Conservation (phyloP, 176 grass and related monocot species). For the Eleusine indica region DNA sequence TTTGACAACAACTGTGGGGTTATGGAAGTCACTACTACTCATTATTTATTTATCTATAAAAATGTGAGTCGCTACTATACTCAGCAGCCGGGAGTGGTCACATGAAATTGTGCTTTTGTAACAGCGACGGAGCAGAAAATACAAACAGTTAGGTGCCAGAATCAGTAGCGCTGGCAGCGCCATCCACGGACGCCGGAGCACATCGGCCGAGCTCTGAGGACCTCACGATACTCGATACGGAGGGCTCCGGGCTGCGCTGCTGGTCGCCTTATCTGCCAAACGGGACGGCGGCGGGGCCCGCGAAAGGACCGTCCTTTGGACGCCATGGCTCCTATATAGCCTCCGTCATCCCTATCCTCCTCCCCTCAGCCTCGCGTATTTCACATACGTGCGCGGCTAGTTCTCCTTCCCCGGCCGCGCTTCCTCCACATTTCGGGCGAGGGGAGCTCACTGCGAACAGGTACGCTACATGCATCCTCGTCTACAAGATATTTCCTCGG, state of each 20-base stretch:
- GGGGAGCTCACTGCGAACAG: background rate
- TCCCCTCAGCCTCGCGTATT: constrained; percentile 16
- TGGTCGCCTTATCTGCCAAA: constrained; percentile 68
- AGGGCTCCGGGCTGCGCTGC: background rate
- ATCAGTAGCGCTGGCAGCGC: too few species aligned
- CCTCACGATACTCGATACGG: constrained; percentile 45
- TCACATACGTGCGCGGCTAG: constrained; percentile 10
- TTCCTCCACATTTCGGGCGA: background rate
- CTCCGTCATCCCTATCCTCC: constrained; percentile 45
- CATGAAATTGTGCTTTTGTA: background rate
- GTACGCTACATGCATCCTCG: background rate
- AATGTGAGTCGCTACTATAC: too few species aligned
- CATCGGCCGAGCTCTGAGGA: constrained; percentile 22
- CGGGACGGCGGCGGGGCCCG: constrained; percentile 21
- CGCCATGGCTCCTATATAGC: constrained; percentile 56
- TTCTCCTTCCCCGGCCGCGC: background rate
- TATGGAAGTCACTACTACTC: background rate
- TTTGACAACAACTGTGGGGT: background rate
- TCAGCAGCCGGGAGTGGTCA: too few species aligned
- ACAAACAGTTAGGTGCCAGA: too few species aligned
- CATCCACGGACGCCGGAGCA: constrained; percentile 2
- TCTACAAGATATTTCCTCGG: background rate
- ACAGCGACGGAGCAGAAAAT: background rate
- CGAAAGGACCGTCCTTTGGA: constrained; percentile 15
- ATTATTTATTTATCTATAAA: too few species aligned